Evolutionary conservation across 495 filamentous ascomycete genomes (phyloP), one percentile per base, ranked within the genome.

Genomic region (Cudoniella acicularis): DNA sequence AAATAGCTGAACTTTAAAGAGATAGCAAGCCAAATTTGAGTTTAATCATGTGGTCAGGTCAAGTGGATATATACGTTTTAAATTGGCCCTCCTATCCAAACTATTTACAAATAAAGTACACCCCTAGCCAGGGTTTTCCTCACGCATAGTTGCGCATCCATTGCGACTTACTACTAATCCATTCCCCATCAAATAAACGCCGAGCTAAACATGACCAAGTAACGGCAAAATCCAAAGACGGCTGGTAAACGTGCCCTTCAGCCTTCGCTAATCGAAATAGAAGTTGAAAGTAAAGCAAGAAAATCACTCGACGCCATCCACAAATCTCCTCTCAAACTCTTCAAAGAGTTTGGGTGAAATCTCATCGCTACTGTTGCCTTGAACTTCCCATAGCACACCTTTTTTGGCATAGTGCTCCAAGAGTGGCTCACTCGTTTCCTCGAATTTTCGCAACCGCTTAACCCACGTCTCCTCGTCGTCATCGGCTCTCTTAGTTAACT

Each of bases 361-460:
- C 79, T 98, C 93, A 71, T 98, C 88, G 63, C 89, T 95, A 62
- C 85, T 90, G 66, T 93, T 83, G 9, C 94, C 94, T 61, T 88
- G 73, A 2, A 97, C 92, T 26, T 86, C 87, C 89, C 87, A 93
- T 56, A 98, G 71, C 27, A 96, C 87, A n/a, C 90, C 90, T 63
- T 87, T 86, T 60, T 80, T 80, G 20, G 89, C 86, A 69, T 98
- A 98, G 72, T 96, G 90, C 61, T 96, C 87, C 10, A 98, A 74
- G 48, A 98, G 73, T 16, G 90, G 88, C 65, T 82, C 77, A 70
- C 90, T 96, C 1, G 88, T 91, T 70, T 96, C 90, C 61, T 90
- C 86, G 64, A 97, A 98, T 63, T 87, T 87, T 62, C 78, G 78
- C 68, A 96, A 78, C 30, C 94, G 82, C 61, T 81, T 76, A 65